These are phyloP conservation scores for Cucurbita maxima DNA, from an alignment of 306 rosid genomes.

Conservation along the genomic window DNA sequence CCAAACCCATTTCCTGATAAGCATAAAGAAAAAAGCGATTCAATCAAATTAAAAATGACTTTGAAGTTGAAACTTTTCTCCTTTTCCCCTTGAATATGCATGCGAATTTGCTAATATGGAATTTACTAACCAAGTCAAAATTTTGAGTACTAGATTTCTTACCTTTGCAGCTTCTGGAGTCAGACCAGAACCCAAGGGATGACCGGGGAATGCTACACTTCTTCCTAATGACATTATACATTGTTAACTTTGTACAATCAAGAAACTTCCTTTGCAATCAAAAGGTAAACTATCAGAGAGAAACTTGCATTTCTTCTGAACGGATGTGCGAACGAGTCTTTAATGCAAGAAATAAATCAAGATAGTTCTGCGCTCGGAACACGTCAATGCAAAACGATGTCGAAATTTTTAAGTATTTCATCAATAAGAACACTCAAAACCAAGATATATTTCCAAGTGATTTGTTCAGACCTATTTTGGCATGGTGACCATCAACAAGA, in stretches of 20 bases:
- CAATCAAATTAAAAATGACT: conserved; percentile 17
- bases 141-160: conserved; percentile 38
- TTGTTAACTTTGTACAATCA: conserved; percentile 17
- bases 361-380: background rate
- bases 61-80: conserved; percentile 8
- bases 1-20: conserved; percentile 71
- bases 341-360: background rate
- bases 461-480: conserved; percentile 65
- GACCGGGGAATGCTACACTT: conserved; percentile 97
- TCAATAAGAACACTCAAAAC: background rate
- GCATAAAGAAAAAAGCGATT: background rate
- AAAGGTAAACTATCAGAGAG: background rate
- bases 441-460: background rate
- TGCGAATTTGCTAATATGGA: conserved; percentile 11
- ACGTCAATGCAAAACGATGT: background rate
- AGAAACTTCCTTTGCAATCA: background rate
- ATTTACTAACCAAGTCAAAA: conserved; percentile 38
- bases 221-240: conserved; percentile 58
- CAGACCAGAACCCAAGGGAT: conserved; percentile 91
- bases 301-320: background rate
- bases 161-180: conserved; percentile 87
- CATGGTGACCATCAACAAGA: conserved; percentile 90
- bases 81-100: background rate
- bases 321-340: background rate
- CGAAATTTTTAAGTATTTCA: background rate